Percentiles rank a stretch among this genome's conserved stretches.
Conservation (phyloP, 352 stramenopile genomes). For the Phytophthora pluvialis region DNA sequence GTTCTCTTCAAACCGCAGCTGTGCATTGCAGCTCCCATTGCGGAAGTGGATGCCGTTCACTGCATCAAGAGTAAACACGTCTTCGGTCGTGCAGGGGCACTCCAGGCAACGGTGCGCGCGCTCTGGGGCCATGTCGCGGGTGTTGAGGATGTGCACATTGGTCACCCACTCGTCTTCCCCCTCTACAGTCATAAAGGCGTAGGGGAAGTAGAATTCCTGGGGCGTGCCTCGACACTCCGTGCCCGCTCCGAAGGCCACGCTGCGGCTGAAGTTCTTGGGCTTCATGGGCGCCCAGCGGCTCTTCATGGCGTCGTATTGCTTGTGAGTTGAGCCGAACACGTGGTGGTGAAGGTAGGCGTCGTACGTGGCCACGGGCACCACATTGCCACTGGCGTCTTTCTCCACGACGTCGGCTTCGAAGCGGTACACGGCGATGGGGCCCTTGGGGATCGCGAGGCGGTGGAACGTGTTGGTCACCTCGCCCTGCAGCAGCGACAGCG, state of each 20-base stretch:
- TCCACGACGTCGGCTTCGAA: constrained; percentile 83
- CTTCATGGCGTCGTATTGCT: constrained; percentile 59
- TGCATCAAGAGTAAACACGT: constrained; percentile 51
- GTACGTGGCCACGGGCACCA: constrained; percentile 64
- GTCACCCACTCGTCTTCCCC: constrained; percentile 83
- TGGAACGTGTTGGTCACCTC: constrained; percentile 84
- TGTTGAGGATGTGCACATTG: constrained; percentile 89
- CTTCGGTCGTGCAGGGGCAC: constrained; percentile 77
- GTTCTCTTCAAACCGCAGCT: constrained; percentile 75
- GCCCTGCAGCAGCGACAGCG: constrained; percentile 66
- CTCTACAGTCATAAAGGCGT: constrained; percentile 80
- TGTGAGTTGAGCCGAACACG: constrained; percentile 76
- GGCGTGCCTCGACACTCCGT: constrained; percentile 82
- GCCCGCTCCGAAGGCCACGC: constrained; percentile 78
- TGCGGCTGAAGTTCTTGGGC: constrained; percentile 69
- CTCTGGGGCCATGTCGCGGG: constrained; percentile 50
- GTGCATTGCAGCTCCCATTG: constrained; percentile 58
- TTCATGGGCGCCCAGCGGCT: constrained; percentile 77
- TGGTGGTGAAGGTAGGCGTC: constrained; percentile 88
- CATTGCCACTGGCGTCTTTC: constrained; percentile 47
- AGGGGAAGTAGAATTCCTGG: constrained; percentile 82
- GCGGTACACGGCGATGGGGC: constrained; percentile 82
- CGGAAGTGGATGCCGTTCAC: constrained; percentile 66
- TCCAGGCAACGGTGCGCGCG: constrained; percentile 73
- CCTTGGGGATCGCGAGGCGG: constrained; percentile 70